Evolutionary conservation across 805 yeast genomes (phyloP), one percentile per base, ranked within the genome.

Genomic region (Metschnikowia lochheadii): DNA sequence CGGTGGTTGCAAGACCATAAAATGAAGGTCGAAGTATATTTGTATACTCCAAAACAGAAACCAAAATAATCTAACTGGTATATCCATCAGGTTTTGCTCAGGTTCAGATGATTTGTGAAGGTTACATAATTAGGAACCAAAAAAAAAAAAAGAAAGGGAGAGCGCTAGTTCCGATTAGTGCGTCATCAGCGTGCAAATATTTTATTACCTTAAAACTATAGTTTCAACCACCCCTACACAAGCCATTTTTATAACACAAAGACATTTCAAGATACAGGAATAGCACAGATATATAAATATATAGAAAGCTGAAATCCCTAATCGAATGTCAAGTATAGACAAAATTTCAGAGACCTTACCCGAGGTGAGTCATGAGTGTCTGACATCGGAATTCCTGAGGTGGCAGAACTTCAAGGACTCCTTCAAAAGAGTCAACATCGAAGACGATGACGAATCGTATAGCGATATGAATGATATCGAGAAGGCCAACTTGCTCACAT

Each of bases 341-440:
- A 44, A 44, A 17, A 6, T 35, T 17, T 35, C 46, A n/a, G 46
- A 35, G 13, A 17, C 34, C 6, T 21, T 44, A 17, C 46, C 46
- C 5, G 46, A 44, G 26, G 33, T 26, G 14, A 35, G 40, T 23
- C 49, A 49, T 11, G 48, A 45, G 13, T 49, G 53, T 33, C 53
- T 21, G 17, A 50, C 56, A 6, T 45, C 56, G 18, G 52, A 53
- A 33, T 48, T 41, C 18, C 58, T 55, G 58, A 69, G 64, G 59
- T 77, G 80, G 80, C 68, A 65, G 48, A 58, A 58, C 23, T 72
- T 79, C 56, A 75, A 68, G 54, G 81, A 79, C 59, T 78, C 83
- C 5, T 79, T 79, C 67, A 78, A 70, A 59, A 63, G 71, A 21
- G 67, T 60, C 33, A 57, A 58, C 13, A 55, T 58, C n/a, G 54